Base-by-base conservation (phyloP, 2,329 filamentous ascomycete genomes). In the Fusarium newnesense region DNA sequence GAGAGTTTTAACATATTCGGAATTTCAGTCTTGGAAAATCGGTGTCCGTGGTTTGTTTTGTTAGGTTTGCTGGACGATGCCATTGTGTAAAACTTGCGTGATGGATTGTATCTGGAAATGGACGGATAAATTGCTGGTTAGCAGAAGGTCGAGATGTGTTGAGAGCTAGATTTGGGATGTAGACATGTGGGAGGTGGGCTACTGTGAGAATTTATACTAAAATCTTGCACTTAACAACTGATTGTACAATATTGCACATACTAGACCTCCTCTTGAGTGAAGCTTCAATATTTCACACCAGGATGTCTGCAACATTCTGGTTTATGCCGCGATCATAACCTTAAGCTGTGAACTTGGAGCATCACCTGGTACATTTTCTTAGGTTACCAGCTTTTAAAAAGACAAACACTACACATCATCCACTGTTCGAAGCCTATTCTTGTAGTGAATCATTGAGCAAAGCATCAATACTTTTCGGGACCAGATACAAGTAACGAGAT, bases 241-340 rank as follows among this genome's bases (percentile, higher is more conserved):
- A 15, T 15, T n/a, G 52, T 43, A n/a, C 19, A 7, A 21, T 34
- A 28, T 21, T 1, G 2, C 6, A 32, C 21, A 40, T 5, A 2
- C 2, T 9, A 12, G 16, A 2, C 6, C 1, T 2, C 9, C 11
- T 16, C 16, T 15, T 19, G 9, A 11, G 3, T 15, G 12, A 19
- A 21, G 3, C 11, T 10, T 9, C 0, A 2, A 36, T 9, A 15
- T 0, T 15, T 52, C 16, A 1, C 8, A 36, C 4, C 3, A 26
- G 16, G 12, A 2, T 2, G 7, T 36, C n/a, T 9, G 13, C 1
- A 2, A 13, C 24, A 11, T 11, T 1, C 12, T 2, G 15, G 3
- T 24, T 1, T 13, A 32, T 8, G 3, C 4, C 1, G 4, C 9
- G 3, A 19, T 11, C 21, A 19, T 32, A 13, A 16, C 10, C 8